Conservation (phyloP, 208 protist genomes). For the Porcisia deanei region DNA sequence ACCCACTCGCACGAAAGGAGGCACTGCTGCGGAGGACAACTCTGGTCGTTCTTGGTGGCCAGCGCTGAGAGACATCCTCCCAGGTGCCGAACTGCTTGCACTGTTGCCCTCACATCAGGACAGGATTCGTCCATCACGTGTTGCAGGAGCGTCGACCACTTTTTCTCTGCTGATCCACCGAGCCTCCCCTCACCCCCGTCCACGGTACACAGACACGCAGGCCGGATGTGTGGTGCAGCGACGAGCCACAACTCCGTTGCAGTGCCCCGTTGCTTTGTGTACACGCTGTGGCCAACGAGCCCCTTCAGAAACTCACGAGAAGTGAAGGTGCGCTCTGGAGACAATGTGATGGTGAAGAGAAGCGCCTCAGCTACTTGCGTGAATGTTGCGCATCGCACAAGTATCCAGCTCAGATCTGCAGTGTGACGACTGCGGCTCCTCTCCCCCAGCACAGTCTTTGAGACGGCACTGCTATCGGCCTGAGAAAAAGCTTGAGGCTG, state of each 20-base stretch:
- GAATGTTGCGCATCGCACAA: slow-evolving; percentile 7
- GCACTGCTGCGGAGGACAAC: neutral
- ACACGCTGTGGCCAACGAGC: neutral
- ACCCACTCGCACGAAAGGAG: slow-evolving; percentile 1
- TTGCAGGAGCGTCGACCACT: neutral
- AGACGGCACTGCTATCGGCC: neutral
- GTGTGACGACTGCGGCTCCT: neutral
- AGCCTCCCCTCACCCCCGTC: neutral
- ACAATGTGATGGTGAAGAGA: slow-evolving; percentile 5
- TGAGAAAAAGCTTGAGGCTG: neutral
- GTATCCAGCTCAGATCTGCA: neutral
- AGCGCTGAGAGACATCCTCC: neutral
- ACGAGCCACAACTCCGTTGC: neutral
- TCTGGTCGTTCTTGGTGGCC: neutral
- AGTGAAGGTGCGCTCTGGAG: neutral
- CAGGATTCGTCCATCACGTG: slow-evolving; percentile 7
- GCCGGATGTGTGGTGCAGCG: neutral
- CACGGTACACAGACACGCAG: neutral
- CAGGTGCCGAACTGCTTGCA: slow-evolving; percentile 1
- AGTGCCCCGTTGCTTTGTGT: neutral
- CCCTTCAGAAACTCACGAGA: neutral
- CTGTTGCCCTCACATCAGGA: neutral
- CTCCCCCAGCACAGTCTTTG: neutral
- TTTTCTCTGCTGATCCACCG: neutral
- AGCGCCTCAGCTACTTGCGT: slow-evolving; percentile 5